Evolutionary conservation across 1,284 basidiomycete species (phyloP), one percentile per base, ranked within the genome.

Genomic region (Rhodotorula mucilaginosa): DNA sequence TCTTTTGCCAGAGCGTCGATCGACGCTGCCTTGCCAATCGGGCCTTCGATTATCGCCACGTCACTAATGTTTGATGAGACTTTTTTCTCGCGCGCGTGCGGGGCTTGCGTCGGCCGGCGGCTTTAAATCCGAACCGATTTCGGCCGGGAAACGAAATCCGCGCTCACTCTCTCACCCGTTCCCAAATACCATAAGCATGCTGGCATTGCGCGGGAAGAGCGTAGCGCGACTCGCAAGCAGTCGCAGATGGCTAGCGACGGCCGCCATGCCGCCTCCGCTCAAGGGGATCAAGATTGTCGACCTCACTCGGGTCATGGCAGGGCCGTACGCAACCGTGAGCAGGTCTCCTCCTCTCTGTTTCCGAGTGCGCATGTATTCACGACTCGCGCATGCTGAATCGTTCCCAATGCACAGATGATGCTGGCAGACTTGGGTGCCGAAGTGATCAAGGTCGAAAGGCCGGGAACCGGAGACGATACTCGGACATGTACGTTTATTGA

Each of bases 401-500:
- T 12, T 26, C 4, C 1, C 2, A 3, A 12, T 5, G 7, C 23
- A 21, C 60, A 71, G 3, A 93, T 96, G 92, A 85, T 94, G 70
- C 84, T 95, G 26, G 92, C 88, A 47, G 92, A 94, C 82, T 83
- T 92, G 31, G 92, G 83, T 5, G 74, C 72, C 10, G 74, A 74
- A 46, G 71, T 76, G 5, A 31, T 69, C 47, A 98, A 86, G 76
- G 80, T 85, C 16, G 80, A 81, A 77, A 72, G 73, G 49, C 86
- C 89, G 48, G 85, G 85, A 44, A 85, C 85, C 68, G 94, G 95
- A 48, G 95, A 98, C 79, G 95, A 97, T 82, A 97, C 95, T 31
- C 87, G 94, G 1, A 72, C 79, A 29, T 82, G 82, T 71, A 15
- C 19, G 61, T 54, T 6, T 2, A 23, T 5, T 10, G 39, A 44